Percentiles rank a stretch among this genome's conserved stretches.
These are phyloP conservation scores for Phytophthora citricola DNA, from an alignment of 352 stramenopile genomes.

Conservation along the genomic window DNA sequence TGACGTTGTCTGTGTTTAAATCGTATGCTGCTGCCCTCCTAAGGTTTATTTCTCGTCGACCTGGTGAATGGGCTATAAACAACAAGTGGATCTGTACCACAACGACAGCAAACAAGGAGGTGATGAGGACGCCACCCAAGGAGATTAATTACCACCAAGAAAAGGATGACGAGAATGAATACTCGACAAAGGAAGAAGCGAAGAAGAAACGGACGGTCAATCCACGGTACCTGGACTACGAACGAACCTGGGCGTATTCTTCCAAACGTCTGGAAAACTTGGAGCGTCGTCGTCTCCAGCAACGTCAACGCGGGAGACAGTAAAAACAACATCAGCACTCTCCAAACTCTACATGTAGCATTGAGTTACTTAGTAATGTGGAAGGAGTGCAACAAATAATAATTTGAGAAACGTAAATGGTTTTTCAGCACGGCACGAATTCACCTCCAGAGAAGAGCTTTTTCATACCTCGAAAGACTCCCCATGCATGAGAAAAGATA, in stretches of 20 bases:
- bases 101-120: not conserved
- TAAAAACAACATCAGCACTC: no score
- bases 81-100: constrained; percentile 1
- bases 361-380: no score
- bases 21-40: constrained; percentile 29
- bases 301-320: not conserved
- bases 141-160: no score
- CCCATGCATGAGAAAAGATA: constrained; percentile 49
- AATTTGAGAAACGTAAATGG: no score
- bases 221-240: constrained; percentile 27
- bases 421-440: constrained; percentile 46
- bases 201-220: constrained; percentile 2
- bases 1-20: constrained; percentile 15
- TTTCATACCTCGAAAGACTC: constrained; percentile 30
- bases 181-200: not conserved
- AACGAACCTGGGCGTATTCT: constrained; percentile 11
- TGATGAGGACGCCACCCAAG: not conserved
- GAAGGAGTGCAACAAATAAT: no score
- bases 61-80: constrained; percentile 8
- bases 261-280: constrained; percentile 14
- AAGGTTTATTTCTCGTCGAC: constrained; percentile 16
- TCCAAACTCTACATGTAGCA: no score
- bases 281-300: constrained; percentile 8
- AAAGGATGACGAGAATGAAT: no score
- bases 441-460: constrained; percentile 30